Evolutionary conservation across 371 early-diverging fungal genomes (phyloP), one percentile per base, ranked within the genome.

Genomic region (Apophysomyces ossiformis): DNA sequence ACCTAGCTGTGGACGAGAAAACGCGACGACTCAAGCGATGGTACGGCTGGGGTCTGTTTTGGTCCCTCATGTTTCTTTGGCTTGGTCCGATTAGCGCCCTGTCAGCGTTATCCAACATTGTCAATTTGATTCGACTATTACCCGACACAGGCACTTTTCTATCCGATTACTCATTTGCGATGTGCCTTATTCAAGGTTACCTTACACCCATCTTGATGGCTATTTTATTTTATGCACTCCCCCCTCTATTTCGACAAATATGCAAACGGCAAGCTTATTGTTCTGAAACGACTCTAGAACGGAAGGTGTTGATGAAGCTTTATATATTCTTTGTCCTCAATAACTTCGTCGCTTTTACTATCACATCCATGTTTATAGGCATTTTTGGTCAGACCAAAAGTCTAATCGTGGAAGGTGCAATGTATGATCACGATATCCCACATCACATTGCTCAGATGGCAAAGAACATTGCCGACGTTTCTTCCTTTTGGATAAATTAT

Each of bases 301-400:
- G 88, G 45, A 66, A 63, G 9, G 86, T 89, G 11, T 71, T 92
- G 54, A 74, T 85, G 60, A 93, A 92, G 74, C 79, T 87, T 62
- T 92, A 89, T 67, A 72, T 84, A 21, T 92, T 93, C 74, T 90
- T 88, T 70, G 77, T 93, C 9, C 58, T 87, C 59, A 86, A 86
- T 67, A 87, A 89, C 72, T 62, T 90, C 57, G 61, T 89, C 36
- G 73, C 87, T 11, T 86, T 89, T 61, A 89, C 90, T 1, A 58
- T 87, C 1, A 66, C 83, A 8, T 75, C 74, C 38, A 81, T 81
- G 50, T 84, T 87, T 44, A 65, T 88, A 43, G 76, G 81, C 3
- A 78, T 87, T 13, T 70, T 83, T 32, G 75, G 79, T 7, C 76
- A 81, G 60, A 71, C 83, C 58, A 75, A 78, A 37, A 68, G 70